Base-by-base conservation (phyloP, 2,329 filamentous ascomycete species). In the Penicillium sp. region DNA sequence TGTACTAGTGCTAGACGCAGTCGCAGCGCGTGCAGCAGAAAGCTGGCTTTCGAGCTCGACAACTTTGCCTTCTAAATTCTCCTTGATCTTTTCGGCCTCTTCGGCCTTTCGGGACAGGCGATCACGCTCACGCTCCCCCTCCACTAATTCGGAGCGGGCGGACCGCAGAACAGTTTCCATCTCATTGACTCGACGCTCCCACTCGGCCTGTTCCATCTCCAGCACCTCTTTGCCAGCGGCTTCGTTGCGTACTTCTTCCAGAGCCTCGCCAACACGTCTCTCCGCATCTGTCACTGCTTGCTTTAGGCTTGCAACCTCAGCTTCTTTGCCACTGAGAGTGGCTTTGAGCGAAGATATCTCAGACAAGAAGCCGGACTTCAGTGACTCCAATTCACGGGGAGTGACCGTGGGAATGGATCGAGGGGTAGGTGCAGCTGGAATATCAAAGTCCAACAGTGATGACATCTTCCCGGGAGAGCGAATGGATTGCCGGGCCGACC, bases 311-410 rank as follows among this genome's bases (percentile, higher is more conserved):
- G 87, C 82, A 35, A 94, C 90, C 72, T 97, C 92, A 6, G 93
- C 93, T 71, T 97, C 93, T 68, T 94, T 95, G 47, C 94, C 94
- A 66, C 88, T 92, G 10, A 99, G 80, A 10, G 90, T 93, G 3
- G 94, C 94, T 69, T 90, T 94, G 18, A 99, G 83, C n/a, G 89
- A 91, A 60, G 91, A 96, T 57, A 99, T 96, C 71, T 97, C 90
- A 0, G 92, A 96, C 50, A 95, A 82, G 66, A 96, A 95, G 24
- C 84, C 84, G 0, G 92, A 97, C 73, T 97, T 97, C 58, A 97
- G 81, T 14, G 89, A 90, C 71, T 99, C 94, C 2, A 97, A 81
- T 76, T 99, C 94, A 34, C 94, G 86, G 2, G 94, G 90, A 2
- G 92, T 96, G 64, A 97, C 89, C 9, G 88, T 90, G 0, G 94